Evolutionary conservation across 1,284 basidiomycete genomes (phyloP).

Genomic region (Malassezia sympodialis): DNA sequence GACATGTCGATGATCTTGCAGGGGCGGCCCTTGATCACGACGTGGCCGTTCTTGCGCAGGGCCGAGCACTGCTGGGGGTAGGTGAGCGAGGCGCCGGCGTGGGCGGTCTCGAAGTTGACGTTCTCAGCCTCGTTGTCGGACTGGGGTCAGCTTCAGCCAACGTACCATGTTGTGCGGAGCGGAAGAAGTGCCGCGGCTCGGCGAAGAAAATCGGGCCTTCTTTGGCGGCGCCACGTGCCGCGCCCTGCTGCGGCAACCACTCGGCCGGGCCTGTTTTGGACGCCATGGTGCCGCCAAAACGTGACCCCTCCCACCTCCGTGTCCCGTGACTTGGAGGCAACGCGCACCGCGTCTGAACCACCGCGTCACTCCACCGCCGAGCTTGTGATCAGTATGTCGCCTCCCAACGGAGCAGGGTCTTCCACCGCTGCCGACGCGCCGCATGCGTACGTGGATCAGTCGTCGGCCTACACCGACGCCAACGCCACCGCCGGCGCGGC

Average conservation of each 20-base stretch:
- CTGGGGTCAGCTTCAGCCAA: conserved; percentile 9
- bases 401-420: conserved; percentile 8
- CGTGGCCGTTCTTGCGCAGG: conserved; percentile 79
- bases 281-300: conserved; percentile 12
- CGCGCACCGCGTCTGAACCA: conserved; percentile 17
- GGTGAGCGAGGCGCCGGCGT: conserved; percentile 47
- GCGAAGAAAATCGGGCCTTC: conserved; percentile 9
- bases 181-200: neutral
- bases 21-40: conserved; percentile 93
- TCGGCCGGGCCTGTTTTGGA: conserved; percentile 12
- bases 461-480: conserved; percentile 9
- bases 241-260: conserved; percentile 9
- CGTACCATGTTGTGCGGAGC: conserved; percentile 7
- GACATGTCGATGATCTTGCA: conserved; percentile 84
- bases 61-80: conserved; percentile 88
- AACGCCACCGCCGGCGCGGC: neutral
- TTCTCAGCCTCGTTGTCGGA: conserved; percentile 77
- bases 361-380: conserved; percentile 11
- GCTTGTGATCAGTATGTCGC: conserved; percentile 5
- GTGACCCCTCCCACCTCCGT: conserved; percentile 15
- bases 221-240: neutral
- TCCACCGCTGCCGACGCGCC: conserved; percentile 7
- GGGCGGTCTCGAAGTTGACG: conserved; percentile 69
- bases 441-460: conserved; percentile 16
- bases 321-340: conserved; percentile 19